Conservation (phyloP, 257 asterid species). For the Nicotiana sylvestris region DNA sequence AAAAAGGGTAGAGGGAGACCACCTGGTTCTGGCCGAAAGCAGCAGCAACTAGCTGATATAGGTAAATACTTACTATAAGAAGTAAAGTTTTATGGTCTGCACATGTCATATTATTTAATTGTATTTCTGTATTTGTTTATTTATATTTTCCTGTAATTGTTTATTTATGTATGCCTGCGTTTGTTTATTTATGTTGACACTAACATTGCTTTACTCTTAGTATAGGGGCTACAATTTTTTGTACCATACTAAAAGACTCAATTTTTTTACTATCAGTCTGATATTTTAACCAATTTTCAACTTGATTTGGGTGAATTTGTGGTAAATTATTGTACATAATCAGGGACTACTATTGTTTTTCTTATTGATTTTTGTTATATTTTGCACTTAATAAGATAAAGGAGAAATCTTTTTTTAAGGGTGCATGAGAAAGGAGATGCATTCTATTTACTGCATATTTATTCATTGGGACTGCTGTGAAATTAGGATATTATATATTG, state of each 20-base stretch:
- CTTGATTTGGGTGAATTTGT: not conserved
- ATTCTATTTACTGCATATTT: not conserved
- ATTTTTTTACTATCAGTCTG: not conserved
- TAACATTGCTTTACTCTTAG: not conserved
- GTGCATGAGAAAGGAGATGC: not conserved
- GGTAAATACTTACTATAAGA: not conserved
- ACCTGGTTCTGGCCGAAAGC: slow-evolving; percentile 5
- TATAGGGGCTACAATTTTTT: not conserved
- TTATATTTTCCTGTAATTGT: not conserved
- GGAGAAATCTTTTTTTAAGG: not conserved
- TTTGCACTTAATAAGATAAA: not conserved
- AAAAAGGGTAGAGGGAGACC: slow-evolving; percentile 15
- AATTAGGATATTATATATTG: not conserved
- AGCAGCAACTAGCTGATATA: not conserved
- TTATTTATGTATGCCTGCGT: not conserved
- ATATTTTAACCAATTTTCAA: not conserved
- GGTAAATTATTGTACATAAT: not conserved
- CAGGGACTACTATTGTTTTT: not conserved
- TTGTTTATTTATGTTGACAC: not conserved
- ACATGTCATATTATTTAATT: not conserved
- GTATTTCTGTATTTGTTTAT: not conserved
- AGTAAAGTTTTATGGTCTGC: not conserved
- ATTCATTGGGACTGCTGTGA: not conserved
- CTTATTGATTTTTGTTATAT: not conserved
- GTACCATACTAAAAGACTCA: not conserved